Evolutionary conservation across 495 filamentous ascomycete genomes (phyloP).

Genomic region (Penicillium waksmanii): DNA sequence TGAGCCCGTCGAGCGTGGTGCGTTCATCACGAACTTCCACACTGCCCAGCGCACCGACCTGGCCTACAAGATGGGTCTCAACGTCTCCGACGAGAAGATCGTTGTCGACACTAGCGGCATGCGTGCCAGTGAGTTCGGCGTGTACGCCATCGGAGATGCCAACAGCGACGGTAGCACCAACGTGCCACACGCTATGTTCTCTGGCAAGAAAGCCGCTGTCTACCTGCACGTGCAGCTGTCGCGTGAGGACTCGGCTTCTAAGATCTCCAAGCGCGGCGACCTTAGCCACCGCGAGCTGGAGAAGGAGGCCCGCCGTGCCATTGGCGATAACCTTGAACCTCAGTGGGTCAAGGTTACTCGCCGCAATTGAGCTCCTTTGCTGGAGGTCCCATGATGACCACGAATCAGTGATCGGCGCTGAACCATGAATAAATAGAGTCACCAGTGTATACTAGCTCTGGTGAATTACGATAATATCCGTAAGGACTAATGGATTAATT

Average conservation of each 20-base stretch:
- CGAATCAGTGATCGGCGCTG: background rate
- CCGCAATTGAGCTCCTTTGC: background rate
- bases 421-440: background rate
- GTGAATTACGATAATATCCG: conserved; percentile 1
- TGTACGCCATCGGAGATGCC: conserved; percentile 60
- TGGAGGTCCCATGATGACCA: background rate
- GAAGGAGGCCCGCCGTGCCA: conserved; percentile 33
- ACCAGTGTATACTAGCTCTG: background rate
- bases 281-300: conserved; percentile 30
- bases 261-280: conserved; percentile 36
- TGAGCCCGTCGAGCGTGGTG: conserved; percentile 43
- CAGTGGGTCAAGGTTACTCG: conserved; percentile 13
- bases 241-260: conserved; percentile 37
- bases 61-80: conserved; percentile 44
- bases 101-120: conserved; percentile 40
- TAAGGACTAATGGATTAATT: conserved; percentile 6
- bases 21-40: conserved; percentile 54
- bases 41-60: conserved; percentile 46
- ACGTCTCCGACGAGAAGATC: conserved; percentile 49
- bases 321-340: conserved; percentile 40
- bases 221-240: conserved; percentile 52
- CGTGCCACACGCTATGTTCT: conserved; percentile 63
- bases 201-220: conserved; percentile 59
- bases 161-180: conserved; percentile 62
- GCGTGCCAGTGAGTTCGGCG: conserved; percentile 52